Conservation (phyloP, 495 filamentous ascomycete genomes). For the Neurospora sp. region DNA sequence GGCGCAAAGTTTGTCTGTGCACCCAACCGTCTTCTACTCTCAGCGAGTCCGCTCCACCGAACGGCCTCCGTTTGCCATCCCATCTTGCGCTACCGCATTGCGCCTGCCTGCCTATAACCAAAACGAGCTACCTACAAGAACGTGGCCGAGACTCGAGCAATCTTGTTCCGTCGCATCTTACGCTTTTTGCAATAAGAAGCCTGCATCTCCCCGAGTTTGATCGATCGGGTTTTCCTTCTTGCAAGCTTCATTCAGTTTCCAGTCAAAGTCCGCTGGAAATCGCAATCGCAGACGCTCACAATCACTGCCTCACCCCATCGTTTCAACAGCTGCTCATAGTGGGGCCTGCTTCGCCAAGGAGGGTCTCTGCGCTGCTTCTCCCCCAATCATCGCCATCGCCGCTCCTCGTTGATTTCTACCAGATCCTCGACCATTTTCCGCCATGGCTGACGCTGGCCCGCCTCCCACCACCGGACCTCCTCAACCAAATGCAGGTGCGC, state of each 20-base stretch:
- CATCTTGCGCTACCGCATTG: neutral
- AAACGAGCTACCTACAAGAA: neutral
- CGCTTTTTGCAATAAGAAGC: neutral
- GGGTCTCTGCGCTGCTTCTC: neutral
- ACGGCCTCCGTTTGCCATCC: neutral
- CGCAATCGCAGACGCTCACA: neutral
- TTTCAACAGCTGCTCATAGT: neutral
- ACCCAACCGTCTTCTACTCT: neutral
- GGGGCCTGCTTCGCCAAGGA: conserved; percentile 15
- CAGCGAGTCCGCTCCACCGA: neutral
- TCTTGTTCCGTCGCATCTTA: neutral
- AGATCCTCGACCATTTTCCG: conserved; percentile 12
- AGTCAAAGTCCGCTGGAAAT: neutral
- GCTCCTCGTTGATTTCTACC: neutral
- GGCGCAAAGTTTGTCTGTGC: neutral
- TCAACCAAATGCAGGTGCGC: conserved; percentile 55
- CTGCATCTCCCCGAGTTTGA: neutral
- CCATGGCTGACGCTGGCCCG: conserved; percentile 60
- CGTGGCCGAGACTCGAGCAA: neutral
- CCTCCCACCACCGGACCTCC: conserved; percentile 46
- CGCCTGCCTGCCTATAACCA: neutral
- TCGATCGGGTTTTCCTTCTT: neutral
- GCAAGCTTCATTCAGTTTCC: neutral
- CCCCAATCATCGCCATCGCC: conserved; percentile 8
- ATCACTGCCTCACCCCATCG: neutral